These are phyloP conservation scores for Triticum aestivum DNA, from an alignment of 176 grass and related monocot genomes.

Conservation along the genomic window DNA sequence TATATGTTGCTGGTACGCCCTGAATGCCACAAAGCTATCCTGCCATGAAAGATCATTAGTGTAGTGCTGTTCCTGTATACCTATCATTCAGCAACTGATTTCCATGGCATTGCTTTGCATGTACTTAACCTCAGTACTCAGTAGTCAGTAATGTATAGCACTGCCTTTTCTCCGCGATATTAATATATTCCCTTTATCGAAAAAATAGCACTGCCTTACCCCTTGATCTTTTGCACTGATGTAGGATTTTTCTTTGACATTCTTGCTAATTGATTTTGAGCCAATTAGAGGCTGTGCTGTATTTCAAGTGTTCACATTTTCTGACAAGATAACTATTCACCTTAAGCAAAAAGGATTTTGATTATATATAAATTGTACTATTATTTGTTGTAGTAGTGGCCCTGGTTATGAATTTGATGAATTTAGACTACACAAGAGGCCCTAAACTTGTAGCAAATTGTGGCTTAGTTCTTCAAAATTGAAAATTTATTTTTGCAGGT, in stretches of 20 bases:
- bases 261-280: background rate
- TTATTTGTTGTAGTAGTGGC: background rate
- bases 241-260: background rate
- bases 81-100: background rate
- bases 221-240: background rate
- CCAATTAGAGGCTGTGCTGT: background rate
- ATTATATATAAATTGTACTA: background rate
- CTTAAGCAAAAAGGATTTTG: background rate
- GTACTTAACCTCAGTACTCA: background rate
- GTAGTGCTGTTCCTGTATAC: background rate
- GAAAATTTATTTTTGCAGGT: background rate
- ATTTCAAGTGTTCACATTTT: background rate
- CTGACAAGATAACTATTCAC: background rate
- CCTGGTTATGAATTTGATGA: background rate
- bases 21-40: background rate
- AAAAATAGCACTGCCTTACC: background rate
- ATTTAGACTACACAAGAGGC: background rate
- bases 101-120: background rate
- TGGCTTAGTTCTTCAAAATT: background rate
- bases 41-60: background rate
- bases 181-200: too few species aligned
- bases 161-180: background rate
- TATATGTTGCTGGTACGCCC: background rate
- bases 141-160: background rate
- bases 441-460: background rate